Conservation (phyloP, 176 grass and related monocot species). For the Coix lacrymajobi region DNA sequence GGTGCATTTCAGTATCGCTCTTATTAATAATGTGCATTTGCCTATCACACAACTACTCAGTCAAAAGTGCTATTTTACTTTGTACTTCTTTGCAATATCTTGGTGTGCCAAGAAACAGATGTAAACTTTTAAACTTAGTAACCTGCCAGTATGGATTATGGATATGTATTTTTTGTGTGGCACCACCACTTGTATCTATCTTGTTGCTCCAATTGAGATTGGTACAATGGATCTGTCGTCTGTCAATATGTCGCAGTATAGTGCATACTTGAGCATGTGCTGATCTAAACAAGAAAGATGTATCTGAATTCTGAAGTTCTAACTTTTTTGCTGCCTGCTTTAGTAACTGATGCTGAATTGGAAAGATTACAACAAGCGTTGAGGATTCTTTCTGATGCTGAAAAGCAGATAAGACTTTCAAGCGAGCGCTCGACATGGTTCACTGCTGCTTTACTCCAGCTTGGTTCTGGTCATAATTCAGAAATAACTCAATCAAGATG, state of each 20-base stretch:
- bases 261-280: not conserved
- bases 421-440: conserved; percentile 97
- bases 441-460: conserved; percentile 90
- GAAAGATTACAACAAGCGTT: conserved; percentile 92
- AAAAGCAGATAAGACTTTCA: conserved; percentile 92
- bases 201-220: not conserved
- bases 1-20: not conserved
- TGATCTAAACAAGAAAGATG: not conserved
- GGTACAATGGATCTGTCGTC: not conserved
- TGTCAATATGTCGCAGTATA: not conserved
- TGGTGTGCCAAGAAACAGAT: not conserved
- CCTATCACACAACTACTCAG: conserved; percentile 1
- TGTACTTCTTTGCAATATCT: not conserved
- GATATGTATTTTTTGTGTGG: not conserved
- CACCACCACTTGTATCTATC: not conserved
- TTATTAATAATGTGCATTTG: conserved; percentile 3
- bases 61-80: not conserved
- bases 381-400: conserved; percentile 95
- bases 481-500: conserved; percentile 63
- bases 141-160: not conserved
- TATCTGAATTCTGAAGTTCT: not conserved
- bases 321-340: not conserved
- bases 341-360: conserved; percentile 93
- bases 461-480: conserved; percentile 71
- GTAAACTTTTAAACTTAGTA: not conserved